Conservation (phyloP, 805 yeast genomes). For the Candida wancherniae region DNA sequence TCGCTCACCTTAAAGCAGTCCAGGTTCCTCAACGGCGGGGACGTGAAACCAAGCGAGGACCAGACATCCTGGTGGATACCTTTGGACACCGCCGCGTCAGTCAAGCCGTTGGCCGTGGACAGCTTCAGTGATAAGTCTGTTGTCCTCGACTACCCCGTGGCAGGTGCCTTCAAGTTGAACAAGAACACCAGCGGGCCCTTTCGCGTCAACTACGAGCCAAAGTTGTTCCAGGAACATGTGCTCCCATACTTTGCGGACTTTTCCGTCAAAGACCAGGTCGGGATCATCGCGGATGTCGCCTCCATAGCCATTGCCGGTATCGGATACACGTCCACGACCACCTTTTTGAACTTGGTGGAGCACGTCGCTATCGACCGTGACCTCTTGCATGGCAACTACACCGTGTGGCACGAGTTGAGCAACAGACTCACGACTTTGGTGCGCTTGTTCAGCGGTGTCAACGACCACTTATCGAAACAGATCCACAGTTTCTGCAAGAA, state of each 20-base stretch:
- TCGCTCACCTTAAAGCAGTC: slow-evolving; percentile 46
- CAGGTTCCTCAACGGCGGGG: slow-evolving; percentile 62
- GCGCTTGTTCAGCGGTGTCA: slow-evolving; percentile 30
- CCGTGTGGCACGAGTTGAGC: slow-evolving; percentile 54
- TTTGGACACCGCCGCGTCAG: slow-evolving; percentile 23
- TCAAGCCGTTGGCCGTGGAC: slow-evolving; percentile 11
- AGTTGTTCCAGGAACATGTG: slow-evolving; percentile 37
- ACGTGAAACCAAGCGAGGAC: slow-evolving; percentile 54
- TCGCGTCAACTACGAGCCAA: slow-evolving; percentile 48
- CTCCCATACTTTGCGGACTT: slow-evolving; percentile 34
- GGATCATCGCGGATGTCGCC: slow-evolving; percentile 49
- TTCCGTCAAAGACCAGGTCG: slow-evolving; percentile 47
- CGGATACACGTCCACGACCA: slow-evolving; percentile 28
- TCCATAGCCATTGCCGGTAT: slow-evolving; percentile 47
- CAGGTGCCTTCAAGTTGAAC: slow-evolving; percentile 43
- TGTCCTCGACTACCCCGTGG: slow-evolving; percentile 3
- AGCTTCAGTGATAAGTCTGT: slow-evolving; percentile 20
- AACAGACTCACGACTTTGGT: slow-evolving; percentile 34
- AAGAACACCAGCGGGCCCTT: slow-evolving; percentile 48
- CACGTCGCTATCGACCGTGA: slow-evolving; percentile 22
- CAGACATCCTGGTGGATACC: slow-evolving; percentile 58
- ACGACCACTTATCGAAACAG: slow-evolving; percentile 17
- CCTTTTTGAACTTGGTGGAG: slow-evolving; percentile 41
- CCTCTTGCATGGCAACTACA: slow-evolving; percentile 32
- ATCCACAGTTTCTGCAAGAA: slow-evolving; percentile 26